Conservation (phyloP, 1,139 yeast genomes). For the Debaryomycetaceae sp. region DNA sequence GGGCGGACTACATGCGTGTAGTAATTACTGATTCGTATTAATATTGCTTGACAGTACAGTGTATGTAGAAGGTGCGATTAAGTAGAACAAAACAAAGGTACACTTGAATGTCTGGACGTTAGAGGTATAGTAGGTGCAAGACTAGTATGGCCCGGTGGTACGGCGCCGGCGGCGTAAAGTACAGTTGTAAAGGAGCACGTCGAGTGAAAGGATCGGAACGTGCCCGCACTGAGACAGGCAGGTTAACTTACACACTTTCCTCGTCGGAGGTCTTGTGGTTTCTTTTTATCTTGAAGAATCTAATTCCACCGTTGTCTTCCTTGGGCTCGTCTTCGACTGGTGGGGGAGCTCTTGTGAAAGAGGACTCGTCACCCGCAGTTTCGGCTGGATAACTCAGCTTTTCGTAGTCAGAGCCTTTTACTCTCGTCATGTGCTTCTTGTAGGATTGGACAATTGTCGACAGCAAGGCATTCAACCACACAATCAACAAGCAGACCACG, state of each 20-base stretch:
- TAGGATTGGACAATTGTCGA: constrained; percentile 48
- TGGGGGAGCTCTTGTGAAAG: constrained; percentile 42
- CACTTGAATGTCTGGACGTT: not conserved
- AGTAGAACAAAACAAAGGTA: not conserved
- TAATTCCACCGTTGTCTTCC: constrained; percentile 58
- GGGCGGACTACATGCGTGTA: too few species aligned
- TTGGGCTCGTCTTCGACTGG: constrained; percentile 28
- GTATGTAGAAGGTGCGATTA: not conserved
- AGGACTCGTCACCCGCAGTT: constrained; percentile 35
- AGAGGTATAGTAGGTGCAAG: not conserved
- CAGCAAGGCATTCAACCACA: constrained; percentile 55
- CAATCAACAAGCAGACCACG: constrained; percentile 48
- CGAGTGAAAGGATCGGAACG: too few species aligned
- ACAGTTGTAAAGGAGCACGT: too few species aligned
- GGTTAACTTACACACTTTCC: constrained; percentile 48
- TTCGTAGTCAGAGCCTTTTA: constrained; percentile 19
- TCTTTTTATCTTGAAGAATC: constrained; percentile 76
- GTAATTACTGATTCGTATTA: too few species aligned
- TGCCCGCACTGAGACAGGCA: too few species aligned
- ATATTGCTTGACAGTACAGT: not conserved
- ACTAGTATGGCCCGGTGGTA: too few species aligned
- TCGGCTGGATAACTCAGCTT: constrained; percentile 10
- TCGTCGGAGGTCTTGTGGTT: constrained; percentile 57
- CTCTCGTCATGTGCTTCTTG: constrained; percentile 41
- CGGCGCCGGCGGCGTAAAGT: too few species aligned